Evolutionary conservation across 768 basidiomycete genomes (phyloP).

Genomic region (Astraeus odoratus): DNA sequence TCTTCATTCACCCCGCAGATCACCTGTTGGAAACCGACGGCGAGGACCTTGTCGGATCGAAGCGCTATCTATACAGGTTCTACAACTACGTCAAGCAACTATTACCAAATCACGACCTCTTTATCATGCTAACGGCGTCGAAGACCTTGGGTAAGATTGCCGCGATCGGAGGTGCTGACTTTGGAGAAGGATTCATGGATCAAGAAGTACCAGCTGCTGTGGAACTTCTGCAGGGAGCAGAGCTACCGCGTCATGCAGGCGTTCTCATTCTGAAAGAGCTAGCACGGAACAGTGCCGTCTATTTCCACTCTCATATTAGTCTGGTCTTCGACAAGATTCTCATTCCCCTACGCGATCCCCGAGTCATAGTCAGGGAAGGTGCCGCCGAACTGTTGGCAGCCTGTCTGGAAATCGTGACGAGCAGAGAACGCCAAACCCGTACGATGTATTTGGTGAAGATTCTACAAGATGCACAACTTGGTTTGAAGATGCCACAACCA

Average conservation of each 20-base stretch:
- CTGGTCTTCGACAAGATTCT: conserved; percentile 92
- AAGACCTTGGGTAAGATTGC: conserved; percentile 87
- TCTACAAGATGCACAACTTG: conserved; percentile 80
- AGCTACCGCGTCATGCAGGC: conserved; percentile 85
- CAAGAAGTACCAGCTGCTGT: conserved; percentile 83
- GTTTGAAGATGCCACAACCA: conserved; percentile 71
- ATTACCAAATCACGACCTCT: conserved; percentile 85
- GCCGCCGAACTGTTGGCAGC: conserved; percentile 91
- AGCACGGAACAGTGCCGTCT: conserved; percentile 78
- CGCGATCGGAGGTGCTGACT: conserved; percentile 71
- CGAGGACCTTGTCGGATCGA: conserved; percentile 78
- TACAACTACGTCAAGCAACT: conserved; percentile 91
- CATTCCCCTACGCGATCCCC: conserved; percentile 79
- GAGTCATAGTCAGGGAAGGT: conserved; percentile 86
- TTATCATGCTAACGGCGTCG: conserved; percentile 93
- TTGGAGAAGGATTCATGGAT: conserved; percentile 87
- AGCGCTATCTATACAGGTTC: conserved; percentile 75
- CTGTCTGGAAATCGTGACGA: conserved; percentile 81
- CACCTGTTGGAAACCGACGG: conserved; percentile 69
- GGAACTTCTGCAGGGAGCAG: conserved; percentile 67
- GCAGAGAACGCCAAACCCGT: conserved; percentile 60
- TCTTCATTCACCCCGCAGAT: conserved; percentile 34
- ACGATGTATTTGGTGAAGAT: conserved; percentile 71
- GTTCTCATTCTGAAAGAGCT: conserved; percentile 93
- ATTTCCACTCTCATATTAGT: conserved; percentile 84